Conservation (phyloP, 2,329 filamentous ascomycete species). For the Daldinia sp. region DNA sequence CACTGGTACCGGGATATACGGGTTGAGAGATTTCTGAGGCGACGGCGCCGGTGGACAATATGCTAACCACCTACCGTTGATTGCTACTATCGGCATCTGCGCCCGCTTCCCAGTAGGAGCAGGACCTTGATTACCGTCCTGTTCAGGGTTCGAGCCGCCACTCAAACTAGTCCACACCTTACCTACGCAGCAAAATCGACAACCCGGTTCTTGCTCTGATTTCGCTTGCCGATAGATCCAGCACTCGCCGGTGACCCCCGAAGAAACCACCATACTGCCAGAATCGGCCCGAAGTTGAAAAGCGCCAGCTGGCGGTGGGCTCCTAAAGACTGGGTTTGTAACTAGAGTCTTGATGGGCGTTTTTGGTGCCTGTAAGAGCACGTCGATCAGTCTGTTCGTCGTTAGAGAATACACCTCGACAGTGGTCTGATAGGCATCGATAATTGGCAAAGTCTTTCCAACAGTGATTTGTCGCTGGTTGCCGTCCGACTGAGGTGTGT, state of each 20-base stretch:
- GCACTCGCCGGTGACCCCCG: constrained; percentile 85
- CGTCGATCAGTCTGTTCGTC: constrained; percentile 74
- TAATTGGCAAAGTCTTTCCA: constrained; percentile 49
- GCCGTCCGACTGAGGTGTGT: constrained; percentile 53
- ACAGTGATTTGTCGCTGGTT: constrained; percentile 50
- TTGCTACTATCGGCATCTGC: constrained; percentile 71
- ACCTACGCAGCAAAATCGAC: constrained; percentile 72
- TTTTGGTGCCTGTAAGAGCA: constrained; percentile 75
- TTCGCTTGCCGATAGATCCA: constrained; percentile 73
- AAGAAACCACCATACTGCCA: constrained; percentile 77
- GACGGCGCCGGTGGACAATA: constrained; percentile 78
- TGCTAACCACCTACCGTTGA: constrained; percentile 79
- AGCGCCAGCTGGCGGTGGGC: constrained; percentile 75
- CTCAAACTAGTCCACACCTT: constrained; percentile 94
- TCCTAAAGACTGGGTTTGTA: constrained; percentile 69
- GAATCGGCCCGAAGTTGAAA: constrained; percentile 77
- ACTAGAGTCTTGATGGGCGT: constrained; percentile 66
- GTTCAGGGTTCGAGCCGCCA: constrained; percentile 57
- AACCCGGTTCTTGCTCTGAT: constrained; percentile 52
- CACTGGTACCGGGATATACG: constrained; percentile 65
- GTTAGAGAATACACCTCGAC: constrained; percentile 89
- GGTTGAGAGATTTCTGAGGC: constrained; percentile 74
- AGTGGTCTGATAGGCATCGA: constrained; percentile 80
- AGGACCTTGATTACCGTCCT: constrained; percentile 52
- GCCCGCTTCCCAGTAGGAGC: constrained; percentile 53